Percentiles rank a stretch among this genome's conserved stretches.
phyloP scores from a whole-genome alignment of 2,329 filamentous ascomycete genomes.

The Westerdykella ornata region DNA sequence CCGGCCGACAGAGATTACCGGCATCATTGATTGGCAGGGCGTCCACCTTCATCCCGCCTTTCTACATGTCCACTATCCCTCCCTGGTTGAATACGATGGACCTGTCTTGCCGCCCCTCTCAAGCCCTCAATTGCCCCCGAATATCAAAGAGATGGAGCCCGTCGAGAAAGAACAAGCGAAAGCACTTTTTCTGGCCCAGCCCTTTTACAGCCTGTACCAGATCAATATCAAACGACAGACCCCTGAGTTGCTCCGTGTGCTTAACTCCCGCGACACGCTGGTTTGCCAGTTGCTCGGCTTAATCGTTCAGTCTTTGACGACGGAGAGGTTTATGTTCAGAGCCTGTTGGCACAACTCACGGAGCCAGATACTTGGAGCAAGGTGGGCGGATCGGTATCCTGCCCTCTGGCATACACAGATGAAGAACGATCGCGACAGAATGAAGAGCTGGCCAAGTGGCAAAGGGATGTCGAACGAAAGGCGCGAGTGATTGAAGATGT shows the following conservation, averaged over 20 bases:
- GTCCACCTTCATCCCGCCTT: no score
- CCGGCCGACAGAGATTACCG: slow-evolving; percentile 13
- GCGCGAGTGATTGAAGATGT: slow-evolving; percentile 6
- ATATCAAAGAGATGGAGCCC: slow-evolving; percentile 5
- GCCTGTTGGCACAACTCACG: no score
- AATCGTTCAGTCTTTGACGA: slow-evolving; percentile 6
- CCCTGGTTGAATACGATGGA: slow-evolving; percentile 8
- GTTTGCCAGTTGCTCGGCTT: slow-evolving; percentile 5
- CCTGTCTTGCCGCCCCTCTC: no score
- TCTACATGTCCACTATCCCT: slow-evolving; percentile 5
- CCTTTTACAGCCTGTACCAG: slow-evolving; percentile 5
- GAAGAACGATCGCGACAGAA: slow-evolving; percentile 3
- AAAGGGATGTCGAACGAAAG: slow-evolving; percentile 6
- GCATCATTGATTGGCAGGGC: slow-evolving; percentile 22
- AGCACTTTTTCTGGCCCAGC: slow-evolving; percentile 3
- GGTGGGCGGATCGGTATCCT: no score
- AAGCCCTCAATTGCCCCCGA: slow-evolving; percentile 2
- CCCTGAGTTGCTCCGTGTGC: slow-evolving; percentile 2
- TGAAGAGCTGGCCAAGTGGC: neutral
- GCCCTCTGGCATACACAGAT: slow-evolving; percentile 3
- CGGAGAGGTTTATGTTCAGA: slow-evolving; percentile 8
- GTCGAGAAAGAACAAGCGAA: neutral
- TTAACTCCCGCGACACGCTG: slow-evolving; percentile 5
- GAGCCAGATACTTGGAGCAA: no score
- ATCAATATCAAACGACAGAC: slow-evolving; percentile 6